Conservation (phyloP, 192 early-diverging fungal genomes). For the Geranomyces variabilis region DNA sequence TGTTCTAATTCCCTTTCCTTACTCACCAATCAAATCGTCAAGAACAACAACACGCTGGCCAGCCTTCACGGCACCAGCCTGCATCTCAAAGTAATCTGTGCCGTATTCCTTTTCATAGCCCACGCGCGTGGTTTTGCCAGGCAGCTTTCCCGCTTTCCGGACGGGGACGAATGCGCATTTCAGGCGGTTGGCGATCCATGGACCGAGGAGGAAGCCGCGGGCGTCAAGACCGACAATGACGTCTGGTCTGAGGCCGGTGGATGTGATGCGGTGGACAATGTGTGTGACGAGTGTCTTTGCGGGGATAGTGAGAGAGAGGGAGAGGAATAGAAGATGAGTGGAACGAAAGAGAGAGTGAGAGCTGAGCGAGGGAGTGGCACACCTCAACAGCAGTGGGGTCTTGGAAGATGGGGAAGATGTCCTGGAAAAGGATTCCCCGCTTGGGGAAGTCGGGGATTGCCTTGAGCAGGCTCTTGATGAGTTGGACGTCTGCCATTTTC, state of each 20-base stretch:
- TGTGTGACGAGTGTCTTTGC: constrained; percentile 75
- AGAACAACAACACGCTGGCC: constrained; percentile 88
- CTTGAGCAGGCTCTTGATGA: constrained; percentile 38
- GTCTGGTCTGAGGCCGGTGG: constrained; percentile 71
- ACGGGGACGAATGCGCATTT: constrained; percentile 92
- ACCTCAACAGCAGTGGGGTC: constrained; percentile 90
- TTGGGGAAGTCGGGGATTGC: constrained; percentile 80
- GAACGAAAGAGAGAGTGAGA: not conserved
- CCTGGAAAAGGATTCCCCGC: constrained; percentile 92
- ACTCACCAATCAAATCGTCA: constrained; percentile 93
- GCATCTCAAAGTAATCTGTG: constrained; percentile 91
- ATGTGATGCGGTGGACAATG: constrained; percentile 78
- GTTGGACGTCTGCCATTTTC: constrained; percentile 35
- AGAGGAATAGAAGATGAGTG: not conserved
- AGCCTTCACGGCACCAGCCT: constrained; percentile 72
- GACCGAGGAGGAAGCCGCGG: constrained; percentile 96
- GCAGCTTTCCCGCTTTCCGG: constrained; percentile 95
- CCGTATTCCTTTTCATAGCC: constrained; percentile 96
- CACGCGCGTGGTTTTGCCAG: constrained; percentile 71
- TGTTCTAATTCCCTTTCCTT: not conserved
- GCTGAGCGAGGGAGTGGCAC: too few relatives aligned
- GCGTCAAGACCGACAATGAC: constrained; percentile 95
- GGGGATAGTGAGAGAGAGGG: not conserved
- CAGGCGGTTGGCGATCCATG: constrained; percentile 85
- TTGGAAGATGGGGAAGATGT: constrained; percentile 97